Base-by-base conservation (phyloP, 2,329 filamentous ascomycete genomes). In the Ceratocystis destructans region DNA sequence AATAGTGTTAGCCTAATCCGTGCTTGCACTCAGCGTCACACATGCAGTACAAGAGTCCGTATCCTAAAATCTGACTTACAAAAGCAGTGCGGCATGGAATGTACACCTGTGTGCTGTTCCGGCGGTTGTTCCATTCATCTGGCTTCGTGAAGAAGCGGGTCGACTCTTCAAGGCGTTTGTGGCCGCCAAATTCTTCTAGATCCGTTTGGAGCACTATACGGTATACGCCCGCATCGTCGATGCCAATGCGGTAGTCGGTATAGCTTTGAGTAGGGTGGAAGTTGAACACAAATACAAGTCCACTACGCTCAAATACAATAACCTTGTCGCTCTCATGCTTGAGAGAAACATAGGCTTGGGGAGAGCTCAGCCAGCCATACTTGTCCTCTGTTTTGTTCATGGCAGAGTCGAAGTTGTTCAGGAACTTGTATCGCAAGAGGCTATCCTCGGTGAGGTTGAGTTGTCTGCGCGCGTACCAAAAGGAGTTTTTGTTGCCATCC, bases 311-410 rank as follows among this genome's bases (percentile, higher is more conserved):
- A 74, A 96, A 99, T 2, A 96, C 92, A 70, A 99, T 85, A 55
- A 97, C 87, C 78, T 97, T 99, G 78, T 99, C 94, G 22, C 77
- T 80, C 73, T 97, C 91, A 74, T 99, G 86, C 82, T 97, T 99
- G 71, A 97, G 81, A 69, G 89, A 94, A 72, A 99, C 87, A 74
- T 94, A 96, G 0, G 92, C 94, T 76, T 97, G 93, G 0, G 87
- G 78, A 0, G 88, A 79, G 73, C 89, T 86, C 46, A 99, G 80
- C 94, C 94, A 99, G 70, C 92, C 91, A 73, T 93, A 95, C 75
- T 90, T 92, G 68, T 84, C 84, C 76, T 99, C 94, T 0, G 85
- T 85, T 69, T 83, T 79, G 76, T 99, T 94, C 92, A 99, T 96
- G 69, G 86, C 83, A 67, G 86, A 83, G 79, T 99, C 94, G 75